These are phyloP conservation scores for Nephelium lappaceum DNA, from an alignment of 345 rosid species.

Conservation along the genomic window DNA sequence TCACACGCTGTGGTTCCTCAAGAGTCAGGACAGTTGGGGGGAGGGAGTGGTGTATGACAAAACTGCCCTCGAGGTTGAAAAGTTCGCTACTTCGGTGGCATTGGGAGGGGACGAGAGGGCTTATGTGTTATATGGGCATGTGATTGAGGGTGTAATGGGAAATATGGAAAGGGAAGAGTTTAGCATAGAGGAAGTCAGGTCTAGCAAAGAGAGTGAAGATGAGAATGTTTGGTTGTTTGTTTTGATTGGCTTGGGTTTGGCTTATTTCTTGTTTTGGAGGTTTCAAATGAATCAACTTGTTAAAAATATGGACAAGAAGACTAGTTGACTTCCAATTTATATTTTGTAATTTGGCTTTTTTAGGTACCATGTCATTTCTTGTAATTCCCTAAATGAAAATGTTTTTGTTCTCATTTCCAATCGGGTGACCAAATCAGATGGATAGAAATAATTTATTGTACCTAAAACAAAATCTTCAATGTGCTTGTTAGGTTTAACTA, in stretches of 20 bases:
- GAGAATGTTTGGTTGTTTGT: constrained; percentile 67
- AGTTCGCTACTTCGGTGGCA: constrained; percentile 59
- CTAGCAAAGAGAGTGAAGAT: constrained; percentile 52
- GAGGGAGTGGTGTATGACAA: constrained; percentile 76
- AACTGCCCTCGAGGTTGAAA: constrained; percentile 58
- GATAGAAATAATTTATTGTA: too few relatives aligned
- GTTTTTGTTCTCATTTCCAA: too few relatives aligned
- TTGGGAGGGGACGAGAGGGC: constrained; percentile 63
- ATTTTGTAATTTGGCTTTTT: neutral
- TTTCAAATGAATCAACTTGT: constrained; percentile 73
- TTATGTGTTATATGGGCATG: constrained; percentile 74
- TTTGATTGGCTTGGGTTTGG: constrained; percentile 71
- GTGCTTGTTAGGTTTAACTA: too few relatives aligned
- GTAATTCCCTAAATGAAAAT: too few relatives aligned
- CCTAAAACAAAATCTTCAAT: too few relatives aligned
- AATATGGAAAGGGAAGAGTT: constrained; percentile 45
- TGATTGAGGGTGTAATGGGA: constrained; percentile 54
- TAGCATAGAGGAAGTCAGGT: constrained; percentile 55
- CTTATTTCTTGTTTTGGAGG: constrained; percentile 77
- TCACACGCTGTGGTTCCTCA: constrained; percentile 62
- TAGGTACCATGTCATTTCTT: neutral
- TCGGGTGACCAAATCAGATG: too few relatives aligned
- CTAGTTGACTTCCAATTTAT: constrained; percentile 15
- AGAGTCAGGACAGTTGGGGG: constrained; percentile 75
- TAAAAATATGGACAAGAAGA: constrained; percentile 59